These are phyloP conservation scores for Logfia minima DNA, from an alignment of 129 eudicot genomes.

Conservation along the genomic window DNA sequence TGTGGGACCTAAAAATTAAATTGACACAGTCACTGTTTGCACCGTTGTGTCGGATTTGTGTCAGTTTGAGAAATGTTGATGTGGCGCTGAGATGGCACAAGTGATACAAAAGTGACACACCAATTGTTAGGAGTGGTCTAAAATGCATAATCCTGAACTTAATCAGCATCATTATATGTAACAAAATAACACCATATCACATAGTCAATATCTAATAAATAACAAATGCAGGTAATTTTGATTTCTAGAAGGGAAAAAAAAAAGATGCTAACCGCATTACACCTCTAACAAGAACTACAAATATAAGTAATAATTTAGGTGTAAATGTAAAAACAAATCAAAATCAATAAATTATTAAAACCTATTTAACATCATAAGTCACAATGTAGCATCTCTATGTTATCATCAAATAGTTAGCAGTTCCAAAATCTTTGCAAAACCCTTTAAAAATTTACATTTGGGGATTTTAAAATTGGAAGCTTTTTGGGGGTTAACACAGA, in stretches of 20 bases:
- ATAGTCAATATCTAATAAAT: no score
- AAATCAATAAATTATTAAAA: background rate
- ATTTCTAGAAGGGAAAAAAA: background rate
- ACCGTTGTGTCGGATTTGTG: no score
- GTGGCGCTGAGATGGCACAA: no score
- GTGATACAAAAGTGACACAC: no score
- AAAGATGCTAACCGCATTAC: background rate
- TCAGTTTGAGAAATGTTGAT: no score
- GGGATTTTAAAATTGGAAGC: slow-evolving; percentile 17
- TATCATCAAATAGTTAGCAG: background rate
- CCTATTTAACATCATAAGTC: background rate
- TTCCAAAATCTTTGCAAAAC: no score
- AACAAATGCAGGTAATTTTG: background rate
- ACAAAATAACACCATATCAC: background rate
- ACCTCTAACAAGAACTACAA: background rate
- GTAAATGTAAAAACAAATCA: background rate
- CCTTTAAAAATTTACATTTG: background rate
- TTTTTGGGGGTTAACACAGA: slow-evolving; percentile 22
- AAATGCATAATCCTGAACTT: no score
- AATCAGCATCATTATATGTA: background rate
- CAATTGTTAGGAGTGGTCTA: no score
- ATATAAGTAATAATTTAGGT: background rate
- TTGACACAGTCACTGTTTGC: no score
- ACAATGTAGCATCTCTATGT: background rate
- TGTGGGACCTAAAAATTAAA: no score